These are phyloP conservation scores for Mortierella sp. DNA, from an alignment of 371 early-diverging fungal species.

Conservation along the genomic window DNA sequence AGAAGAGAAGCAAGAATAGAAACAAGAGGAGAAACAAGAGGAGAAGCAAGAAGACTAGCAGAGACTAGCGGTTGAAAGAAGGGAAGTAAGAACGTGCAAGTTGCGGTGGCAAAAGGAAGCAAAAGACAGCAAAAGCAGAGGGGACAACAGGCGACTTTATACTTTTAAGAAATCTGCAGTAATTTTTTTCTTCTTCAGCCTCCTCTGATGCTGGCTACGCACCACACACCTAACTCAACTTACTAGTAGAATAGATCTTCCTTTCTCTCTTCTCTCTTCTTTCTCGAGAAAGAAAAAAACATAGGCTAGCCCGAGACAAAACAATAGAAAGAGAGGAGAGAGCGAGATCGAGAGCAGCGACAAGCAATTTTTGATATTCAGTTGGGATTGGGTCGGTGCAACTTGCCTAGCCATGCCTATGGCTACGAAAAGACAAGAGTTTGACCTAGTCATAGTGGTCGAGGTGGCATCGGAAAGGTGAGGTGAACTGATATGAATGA, in stretches of 20 bases:
- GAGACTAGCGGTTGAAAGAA: background rate
- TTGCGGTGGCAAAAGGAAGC: background rate
- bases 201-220: no score
- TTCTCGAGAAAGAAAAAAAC: background rate
- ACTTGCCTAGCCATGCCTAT: background rate
- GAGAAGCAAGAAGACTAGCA: background rate
- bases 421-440: no score
- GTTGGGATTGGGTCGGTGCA: background rate
- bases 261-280: background rate
- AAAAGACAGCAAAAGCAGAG: background rate
- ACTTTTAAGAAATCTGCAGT: no score
- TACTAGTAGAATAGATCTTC: no score
- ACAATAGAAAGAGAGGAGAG: background rate
- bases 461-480: no score
- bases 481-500: no score
- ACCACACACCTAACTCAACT: no score
- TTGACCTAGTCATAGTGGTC: no score
- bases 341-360: background rate
- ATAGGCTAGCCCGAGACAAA: background rate
- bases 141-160: no score
- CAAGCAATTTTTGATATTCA: no score
- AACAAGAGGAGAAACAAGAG: background rate
- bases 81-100: background rate
- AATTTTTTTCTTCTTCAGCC: conserved; percentile 1
- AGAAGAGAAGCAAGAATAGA: background rate